A percentile compares a stretch with the other conserved stretches of the same genome.
Conservation (phyloP, 495 filamentous ascomycete species). For the Penicillium crystallinum region DNA sequence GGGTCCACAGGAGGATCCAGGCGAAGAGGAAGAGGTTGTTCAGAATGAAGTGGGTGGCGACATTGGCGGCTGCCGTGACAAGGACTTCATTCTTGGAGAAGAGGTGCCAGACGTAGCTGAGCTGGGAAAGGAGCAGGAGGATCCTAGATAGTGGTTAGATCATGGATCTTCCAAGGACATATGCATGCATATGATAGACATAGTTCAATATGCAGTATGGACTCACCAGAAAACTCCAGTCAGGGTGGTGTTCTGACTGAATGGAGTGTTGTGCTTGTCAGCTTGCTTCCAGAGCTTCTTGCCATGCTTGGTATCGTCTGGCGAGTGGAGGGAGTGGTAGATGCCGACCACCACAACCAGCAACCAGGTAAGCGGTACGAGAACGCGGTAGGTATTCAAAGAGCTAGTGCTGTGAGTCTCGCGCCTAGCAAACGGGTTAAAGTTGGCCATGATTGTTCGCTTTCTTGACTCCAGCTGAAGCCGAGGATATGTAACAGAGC, state of each 20-base stretch:
- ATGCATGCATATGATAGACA: too few relatives aligned
- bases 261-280: constrained; percentile 58
- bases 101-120: constrained; percentile 69
- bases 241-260: constrained; percentile 66
- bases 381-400: constrained; percentile 55
- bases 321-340: constrained; percentile 61
- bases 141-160: constrained; percentile 48
- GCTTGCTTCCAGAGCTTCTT: constrained; percentile 68
- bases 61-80: constrained; percentile 65
- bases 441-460: constrained; percentile 28
- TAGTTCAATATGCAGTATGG: neutral
- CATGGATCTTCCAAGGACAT: neutral
- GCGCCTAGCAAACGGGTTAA: constrained; percentile 63
- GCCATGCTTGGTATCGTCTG: constrained; percentile 52
- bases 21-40: constrained; percentile 74
- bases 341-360: constrained; percentile 61
- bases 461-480: neutral
- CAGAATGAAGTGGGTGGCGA: constrained; percentile 78
- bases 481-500: neutral
- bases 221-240: constrained; percentile 71
- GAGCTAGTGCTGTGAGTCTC: constrained; percentile 52
- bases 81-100: constrained; percentile 57
- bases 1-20: constrained; percentile 79
- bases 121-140: constrained; percentile 66
- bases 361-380: constrained; percentile 67